These are phyloP conservation scores for Ambrosiella cleistominuta DNA, from an alignment of 2,329 filamentous ascomycete species.

Conservation along the genomic window DNA sequence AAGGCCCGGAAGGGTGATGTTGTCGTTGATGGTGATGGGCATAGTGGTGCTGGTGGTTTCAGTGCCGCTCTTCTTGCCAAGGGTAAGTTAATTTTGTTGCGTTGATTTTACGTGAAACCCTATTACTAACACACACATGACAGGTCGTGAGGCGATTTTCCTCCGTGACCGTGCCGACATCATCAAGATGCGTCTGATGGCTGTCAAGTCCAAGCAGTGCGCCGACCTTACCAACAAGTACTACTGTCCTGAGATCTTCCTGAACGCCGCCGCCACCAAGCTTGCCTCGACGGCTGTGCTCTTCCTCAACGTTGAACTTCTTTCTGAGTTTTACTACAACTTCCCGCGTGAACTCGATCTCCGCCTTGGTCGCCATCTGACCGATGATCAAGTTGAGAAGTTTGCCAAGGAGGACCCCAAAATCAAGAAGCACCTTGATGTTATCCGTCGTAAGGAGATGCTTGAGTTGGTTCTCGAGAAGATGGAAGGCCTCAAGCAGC, in stretches of 20 bases:
- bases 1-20: slow-evolving; percentile 75
- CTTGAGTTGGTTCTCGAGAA: slow-evolving; percentile 86
- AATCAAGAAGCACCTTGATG: slow-evolving; percentile 72
- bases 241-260: slow-evolving; percentile 88
- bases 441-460: slow-evolving; percentile 80
- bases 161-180: slow-evolving; percentile 81
- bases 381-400: slow-evolving; percentile 62
- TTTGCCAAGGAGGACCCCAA: slow-evolving; percentile 91
- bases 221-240: slow-evolving; percentile 75
- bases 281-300: slow-evolving; percentile 87
- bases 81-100: slow-evolving; percentile 36
- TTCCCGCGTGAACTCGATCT: slow-evolving; percentile 86
- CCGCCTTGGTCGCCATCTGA: slow-evolving; percentile 64
- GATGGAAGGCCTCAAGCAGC: slow-evolving; percentile 75
- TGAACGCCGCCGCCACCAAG: slow-evolving; percentile 93
- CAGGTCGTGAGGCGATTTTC: slow-evolving; percentile 84
- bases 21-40: slow-evolving; percentile 63
- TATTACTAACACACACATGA: slow-evolving; percentile 15
- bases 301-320: slow-evolving; percentile 90
- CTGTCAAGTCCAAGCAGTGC: slow-evolving; percentile 83
- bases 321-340: slow-evolving; percentile 95
- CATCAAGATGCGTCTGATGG: slow-evolving; percentile 74
- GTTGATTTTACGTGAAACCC: not conserved
- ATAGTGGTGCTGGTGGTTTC: slow-evolving; percentile 81
- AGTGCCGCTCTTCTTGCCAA: slow-evolving; percentile 68